Percentiles rank a stretch among this genome's conserved stretches.
Conservation (phyloP, 768 basidiomycete species). For the Naganishia onofrii region DNA sequence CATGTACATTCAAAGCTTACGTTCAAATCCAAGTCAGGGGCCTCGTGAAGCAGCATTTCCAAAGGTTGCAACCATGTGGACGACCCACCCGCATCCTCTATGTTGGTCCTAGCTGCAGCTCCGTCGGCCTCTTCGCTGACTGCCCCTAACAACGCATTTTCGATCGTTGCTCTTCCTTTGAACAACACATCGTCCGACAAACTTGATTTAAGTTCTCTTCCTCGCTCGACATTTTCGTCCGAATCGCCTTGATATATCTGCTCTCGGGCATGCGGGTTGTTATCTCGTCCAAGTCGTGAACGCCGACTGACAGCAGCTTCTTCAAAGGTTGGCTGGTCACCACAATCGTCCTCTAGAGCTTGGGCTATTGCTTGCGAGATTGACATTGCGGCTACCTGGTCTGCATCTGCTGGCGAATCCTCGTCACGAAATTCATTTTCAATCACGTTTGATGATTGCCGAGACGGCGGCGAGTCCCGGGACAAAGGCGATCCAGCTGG, state of each 20-base stretch:
- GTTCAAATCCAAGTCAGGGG: not conserved
- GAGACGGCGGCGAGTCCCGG: not conserved
- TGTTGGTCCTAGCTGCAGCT: not conserved
- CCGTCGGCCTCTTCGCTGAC: not conserved
- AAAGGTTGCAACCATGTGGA: not conserved
- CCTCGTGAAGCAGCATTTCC: not conserved
- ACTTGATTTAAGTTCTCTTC: not conserved
- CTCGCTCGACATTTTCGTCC: not conserved
- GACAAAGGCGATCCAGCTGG: not conserved
- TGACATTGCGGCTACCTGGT: not conserved
- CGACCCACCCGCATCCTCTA: not conserved
- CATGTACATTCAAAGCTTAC: not conserved
- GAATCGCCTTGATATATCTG: not conserved
- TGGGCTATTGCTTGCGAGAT: not conserved
- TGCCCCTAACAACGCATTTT: not conserved
- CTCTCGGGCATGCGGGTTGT: too few relatives aligned
- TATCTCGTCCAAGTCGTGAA: too few relatives aligned
- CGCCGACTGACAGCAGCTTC: too few relatives aligned
- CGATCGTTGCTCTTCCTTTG: too few relatives aligned
- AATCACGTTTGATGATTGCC: not conserved
- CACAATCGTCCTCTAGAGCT: too few relatives aligned
- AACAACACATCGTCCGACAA: not conserved
- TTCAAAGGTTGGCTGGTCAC: too few relatives aligned
- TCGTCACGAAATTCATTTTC: not conserved
- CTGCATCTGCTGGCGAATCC: not conserved